Evolutionary conservation across 768 basidiomycete genomes (phyloP).

Genomic region (Tubosaeta sp.): DNA sequence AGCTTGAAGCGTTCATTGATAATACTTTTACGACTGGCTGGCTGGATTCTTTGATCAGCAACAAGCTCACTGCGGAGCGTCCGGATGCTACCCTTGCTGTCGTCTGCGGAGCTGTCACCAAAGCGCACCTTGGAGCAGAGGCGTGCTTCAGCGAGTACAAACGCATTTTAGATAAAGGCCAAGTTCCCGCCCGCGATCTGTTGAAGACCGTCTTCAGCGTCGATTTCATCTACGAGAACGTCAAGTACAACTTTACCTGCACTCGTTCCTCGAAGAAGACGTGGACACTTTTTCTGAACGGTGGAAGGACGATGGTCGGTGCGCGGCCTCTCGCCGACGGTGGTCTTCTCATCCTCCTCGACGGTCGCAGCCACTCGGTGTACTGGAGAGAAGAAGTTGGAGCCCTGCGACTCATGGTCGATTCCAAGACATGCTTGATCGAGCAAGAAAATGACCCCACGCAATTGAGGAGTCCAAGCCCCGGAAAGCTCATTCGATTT

Average conservation of each 20-base stretch:
- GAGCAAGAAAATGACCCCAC: slow-evolving; percentile 99
- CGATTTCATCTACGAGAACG: slow-evolving; percentile 97
- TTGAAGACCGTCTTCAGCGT: slow-evolving; percentile 95
- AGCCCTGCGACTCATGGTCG: slow-evolving; percentile 86
- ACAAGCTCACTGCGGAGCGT: slow-evolving; percentile 94
- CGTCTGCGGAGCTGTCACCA: slow-evolving; percentile 93
- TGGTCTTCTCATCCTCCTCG: slow-evolving; percentile 85
- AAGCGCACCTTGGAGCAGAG: slow-evolving; percentile 87
- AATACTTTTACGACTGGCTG: slow-evolving; percentile 99
- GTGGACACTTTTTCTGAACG: slow-evolving; percentile 97
- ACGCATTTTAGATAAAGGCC: slow-evolving; percentile 94
- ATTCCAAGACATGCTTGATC: slow-evolving; percentile 96
- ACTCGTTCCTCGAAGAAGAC: slow-evolving; percentile 82
- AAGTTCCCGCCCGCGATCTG: slow-evolving; percentile 91
- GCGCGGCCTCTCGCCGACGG: slow-evolving; percentile 92
- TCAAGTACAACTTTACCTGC: slow-evolving; percentile 93
- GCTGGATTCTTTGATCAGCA: slow-evolving; percentile 96
- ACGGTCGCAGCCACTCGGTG: slow-evolving; percentile 93
- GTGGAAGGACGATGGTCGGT: slow-evolving; percentile 88
- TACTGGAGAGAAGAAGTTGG: slow-evolving; percentile 99
- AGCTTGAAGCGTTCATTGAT: slow-evolving; percentile 92
- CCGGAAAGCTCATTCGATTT: slow-evolving; percentile 93
- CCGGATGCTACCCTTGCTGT: slow-evolving; percentile 92
- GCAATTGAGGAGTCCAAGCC: slow-evolving; percentile 91
- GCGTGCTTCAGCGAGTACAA: slow-evolving; percentile 92